Conservation (phyloP, 2,329 filamentous ascomycete genomes). For the Pseudogymnoascus sp. region DNA sequence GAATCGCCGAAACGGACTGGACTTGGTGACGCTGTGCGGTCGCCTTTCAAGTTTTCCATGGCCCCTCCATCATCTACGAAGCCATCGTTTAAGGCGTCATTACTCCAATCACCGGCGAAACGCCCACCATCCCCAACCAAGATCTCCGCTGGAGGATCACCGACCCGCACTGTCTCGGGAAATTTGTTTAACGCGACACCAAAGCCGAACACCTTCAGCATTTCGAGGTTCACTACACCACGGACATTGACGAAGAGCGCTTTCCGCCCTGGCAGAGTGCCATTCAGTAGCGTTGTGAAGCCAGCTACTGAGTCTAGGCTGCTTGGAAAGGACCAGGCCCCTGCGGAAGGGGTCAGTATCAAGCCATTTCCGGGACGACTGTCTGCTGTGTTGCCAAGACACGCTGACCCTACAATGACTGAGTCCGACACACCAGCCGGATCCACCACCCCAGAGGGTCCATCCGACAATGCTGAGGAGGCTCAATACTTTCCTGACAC, state of each 20-base stretch:
- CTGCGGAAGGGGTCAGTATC: conserved; percentile 9
- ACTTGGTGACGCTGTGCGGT: conserved; percentile 22
- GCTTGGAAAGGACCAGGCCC: background rate
- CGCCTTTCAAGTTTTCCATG: conserved; percentile 24
- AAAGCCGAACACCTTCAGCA: conserved; percentile 25
- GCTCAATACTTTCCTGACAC: conserved; percentile 3
- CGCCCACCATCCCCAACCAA: conserved; percentile 29
- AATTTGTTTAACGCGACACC: conserved; percentile 22
- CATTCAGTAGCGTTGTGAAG: conserved; percentile 17
- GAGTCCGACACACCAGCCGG: background rate
- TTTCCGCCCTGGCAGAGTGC: conserved; percentile 19
- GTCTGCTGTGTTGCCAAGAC: conserved; percentile 33
- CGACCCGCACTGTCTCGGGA: conserved; percentile 15
- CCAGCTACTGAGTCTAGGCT: background rate
- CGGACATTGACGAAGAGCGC: conserved; percentile 19
- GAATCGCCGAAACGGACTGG: conserved; percentile 45
- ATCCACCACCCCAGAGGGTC: background rate
- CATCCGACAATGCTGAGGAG: background rate
- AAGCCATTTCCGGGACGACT: conserved; percentile 32
- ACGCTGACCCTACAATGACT: conserved; percentile 24
- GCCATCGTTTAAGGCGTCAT: conserved; percentile 24
- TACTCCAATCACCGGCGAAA: conserved; percentile 28
- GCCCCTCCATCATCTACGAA: conserved; percentile 21
- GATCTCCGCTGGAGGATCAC: conserved; percentile 25
- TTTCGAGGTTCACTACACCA: conserved; percentile 27